Evolutionary conservation across 2,329 filamentous ascomycete genomes (phyloP).

Genomic region (Lachnellula subtilissima): DNA sequence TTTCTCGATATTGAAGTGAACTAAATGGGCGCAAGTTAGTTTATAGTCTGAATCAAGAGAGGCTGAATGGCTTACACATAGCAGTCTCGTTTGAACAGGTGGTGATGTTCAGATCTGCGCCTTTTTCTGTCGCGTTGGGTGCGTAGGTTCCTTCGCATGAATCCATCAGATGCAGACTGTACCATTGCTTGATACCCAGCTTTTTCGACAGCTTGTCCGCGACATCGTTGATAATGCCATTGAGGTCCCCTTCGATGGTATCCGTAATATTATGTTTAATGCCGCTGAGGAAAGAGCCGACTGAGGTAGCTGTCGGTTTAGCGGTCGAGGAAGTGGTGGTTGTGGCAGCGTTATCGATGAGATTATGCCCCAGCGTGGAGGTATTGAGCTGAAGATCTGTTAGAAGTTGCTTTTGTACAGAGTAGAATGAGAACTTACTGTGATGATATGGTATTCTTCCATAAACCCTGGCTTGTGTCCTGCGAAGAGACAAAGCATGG

Average conservation of each 20-base stretch:
- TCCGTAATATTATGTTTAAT: slow-evolving; percentile 39
- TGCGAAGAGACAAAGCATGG: slow-evolving; percentile 57
- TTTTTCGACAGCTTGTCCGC: slow-evolving; percentile 38
- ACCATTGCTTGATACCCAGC: slow-evolving; percentile 55
- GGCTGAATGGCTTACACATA: slow-evolving; percentile 37
- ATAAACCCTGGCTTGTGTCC: slow-evolving; percentile 52
- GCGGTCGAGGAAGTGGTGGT: slow-evolving; percentile 18
- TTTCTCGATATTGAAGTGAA: slow-evolving; percentile 49
- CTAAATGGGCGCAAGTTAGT: slow-evolving; percentile 13
- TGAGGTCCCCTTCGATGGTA: slow-evolving; percentile 28
- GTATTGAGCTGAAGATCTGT: slow-evolving; percentile 46
- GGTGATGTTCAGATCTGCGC: slow-evolving; percentile 47
- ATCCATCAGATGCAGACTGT: slow-evolving; percentile 55
- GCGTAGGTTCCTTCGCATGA: slow-evolving; percentile 48
- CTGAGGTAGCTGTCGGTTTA: slow-evolving; percentile 18
- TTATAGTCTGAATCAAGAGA: background rate
- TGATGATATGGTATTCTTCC: slow-evolving; percentile 52
- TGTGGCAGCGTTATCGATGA: slow-evolving; percentile 21
- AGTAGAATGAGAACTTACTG: slow-evolving; percentile 35
- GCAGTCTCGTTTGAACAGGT: slow-evolving; percentile 49
- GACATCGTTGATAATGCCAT: slow-evolving; percentile 34
- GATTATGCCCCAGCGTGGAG: slow-evolving; percentile 44
- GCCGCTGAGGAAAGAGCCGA: slow-evolving; percentile 29
- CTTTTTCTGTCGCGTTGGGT: slow-evolving; percentile 31
- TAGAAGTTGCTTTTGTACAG: background rate